Conservation (phyloP, 1,284 basidiomycete species). For the Ustilago sp. region DNA sequence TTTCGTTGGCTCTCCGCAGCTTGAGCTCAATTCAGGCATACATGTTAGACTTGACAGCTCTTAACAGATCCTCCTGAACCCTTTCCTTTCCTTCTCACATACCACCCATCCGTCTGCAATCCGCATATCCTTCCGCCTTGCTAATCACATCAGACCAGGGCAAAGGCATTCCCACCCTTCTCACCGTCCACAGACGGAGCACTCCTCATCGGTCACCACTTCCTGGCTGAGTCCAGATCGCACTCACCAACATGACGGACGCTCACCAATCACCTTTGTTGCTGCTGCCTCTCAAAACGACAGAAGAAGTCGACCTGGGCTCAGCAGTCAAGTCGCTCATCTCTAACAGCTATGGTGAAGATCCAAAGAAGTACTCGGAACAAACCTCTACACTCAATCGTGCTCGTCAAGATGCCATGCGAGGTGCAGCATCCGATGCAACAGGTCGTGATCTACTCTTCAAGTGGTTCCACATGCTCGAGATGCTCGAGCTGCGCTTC, state of each 20-base stretch:
- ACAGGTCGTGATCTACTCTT: conserved; percentile 85
- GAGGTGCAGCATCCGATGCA: conserved; percentile 84
- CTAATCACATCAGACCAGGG: not conserved
- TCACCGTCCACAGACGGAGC: not conserved
- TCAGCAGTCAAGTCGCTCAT: conserved; percentile 87
- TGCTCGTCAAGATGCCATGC: conserved; percentile 92
- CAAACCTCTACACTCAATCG: conserved; percentile 87
- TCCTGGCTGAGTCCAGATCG: not conserved
- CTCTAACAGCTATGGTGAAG: conserved; percentile 91
- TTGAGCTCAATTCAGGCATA: conserved; percentile 13
- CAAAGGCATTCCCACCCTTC: not conserved
- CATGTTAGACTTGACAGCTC: not conserved
- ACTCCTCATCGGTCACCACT: not conserved
- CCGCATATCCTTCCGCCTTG: not conserved
- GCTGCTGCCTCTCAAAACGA: conserved; percentile 73
- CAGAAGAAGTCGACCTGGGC: conserved; percentile 84
- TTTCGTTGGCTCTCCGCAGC: conserved; percentile 17
- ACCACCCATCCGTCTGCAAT: not conserved
- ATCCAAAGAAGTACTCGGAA: conserved; percentile 84
- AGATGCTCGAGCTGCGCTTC: conserved; percentile 95
- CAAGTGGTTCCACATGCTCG: conserved; percentile 99
- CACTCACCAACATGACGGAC: conserved; percentile 41
- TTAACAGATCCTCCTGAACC: not conserved
- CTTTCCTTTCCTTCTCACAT: not conserved
- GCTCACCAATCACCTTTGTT: conserved; percentile 48